phyloP scores from a whole-genome alignment of 169 alveolate species.

The Cryptosporidium sp. region DNA sequence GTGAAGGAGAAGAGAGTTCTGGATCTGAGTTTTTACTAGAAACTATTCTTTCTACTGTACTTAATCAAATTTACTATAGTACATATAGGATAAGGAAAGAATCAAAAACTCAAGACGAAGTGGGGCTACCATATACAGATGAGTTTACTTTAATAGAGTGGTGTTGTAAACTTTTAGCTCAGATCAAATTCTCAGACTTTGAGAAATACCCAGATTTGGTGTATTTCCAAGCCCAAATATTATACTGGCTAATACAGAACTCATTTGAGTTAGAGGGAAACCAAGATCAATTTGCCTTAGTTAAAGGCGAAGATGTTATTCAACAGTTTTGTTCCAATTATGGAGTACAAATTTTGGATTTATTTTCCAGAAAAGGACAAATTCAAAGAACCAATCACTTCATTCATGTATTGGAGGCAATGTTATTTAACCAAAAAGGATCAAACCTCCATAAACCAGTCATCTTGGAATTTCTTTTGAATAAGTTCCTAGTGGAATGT shows the following conservation, averaged over 20 bases:
- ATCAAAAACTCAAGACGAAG: background rate
- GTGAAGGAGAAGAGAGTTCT: background rate
- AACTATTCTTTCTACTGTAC: background rate
- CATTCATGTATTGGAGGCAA: conserved; percentile 2
- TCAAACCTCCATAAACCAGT: background rate
- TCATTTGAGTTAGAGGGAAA: conserved; percentile 50
- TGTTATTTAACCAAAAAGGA: background rate
- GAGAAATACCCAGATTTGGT: background rate
- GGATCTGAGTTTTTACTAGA: background rate
- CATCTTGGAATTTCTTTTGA: background rate
- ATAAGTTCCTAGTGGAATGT: conserved; percentile 2
- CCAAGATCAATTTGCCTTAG: background rate
- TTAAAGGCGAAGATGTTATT: conserved; percentile 5
- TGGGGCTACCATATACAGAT: conserved; percentile 9
- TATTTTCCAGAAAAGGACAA: conserved; percentile 12
- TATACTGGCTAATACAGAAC: conserved; percentile 32
- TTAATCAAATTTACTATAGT: conserved; percentile 9
- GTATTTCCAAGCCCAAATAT: background rate
- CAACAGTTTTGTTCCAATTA: background rate
- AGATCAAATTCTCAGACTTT: background rate
- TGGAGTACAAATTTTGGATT: background rate
- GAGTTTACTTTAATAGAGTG: conserved; percentile 6
- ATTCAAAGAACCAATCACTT: conserved; percentile 5
- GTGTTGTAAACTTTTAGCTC: conserved; percentile 41
- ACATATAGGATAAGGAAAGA: background rate